phyloP scores from a whole-genome alignment of 1,139 yeast species.

The Protomyces gravidus region DNA sequence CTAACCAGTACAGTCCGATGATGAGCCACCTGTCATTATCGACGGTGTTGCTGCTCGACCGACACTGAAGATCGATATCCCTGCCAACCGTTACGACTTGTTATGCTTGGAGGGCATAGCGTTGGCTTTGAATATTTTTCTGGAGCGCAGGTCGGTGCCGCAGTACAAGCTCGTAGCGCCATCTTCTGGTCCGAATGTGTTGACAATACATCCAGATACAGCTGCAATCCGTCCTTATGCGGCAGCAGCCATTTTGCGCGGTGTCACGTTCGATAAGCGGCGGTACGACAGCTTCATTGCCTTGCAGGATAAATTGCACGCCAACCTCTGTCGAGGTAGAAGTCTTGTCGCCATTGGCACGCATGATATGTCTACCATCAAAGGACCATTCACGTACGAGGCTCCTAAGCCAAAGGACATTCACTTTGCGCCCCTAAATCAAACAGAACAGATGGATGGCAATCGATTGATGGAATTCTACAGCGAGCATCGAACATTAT shows the following conservation, averaged over 20 bases:
- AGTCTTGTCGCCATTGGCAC: slow-evolving; percentile 98
- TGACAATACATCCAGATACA: slow-evolving; percentile 41
- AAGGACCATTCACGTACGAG: slow-evolving; percentile 83
- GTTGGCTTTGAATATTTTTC: slow-evolving; percentile 84
- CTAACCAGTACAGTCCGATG: slow-evolving; percentile 44
- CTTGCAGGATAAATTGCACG: slow-evolving; percentile 90
- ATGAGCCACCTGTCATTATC: slow-evolving; percentile 47
- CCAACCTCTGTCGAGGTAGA: slow-evolving; percentile 94
- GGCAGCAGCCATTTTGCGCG: slow-evolving; percentile 86
- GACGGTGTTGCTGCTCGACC: slow-evolving; percentile 68
- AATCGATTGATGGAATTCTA: slow-evolving; percentile 80
- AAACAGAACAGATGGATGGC: slow-evolving; percentile 71
- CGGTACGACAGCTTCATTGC: slow-evolving; percentile 91
- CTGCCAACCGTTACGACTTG: slow-evolving; percentile 97
- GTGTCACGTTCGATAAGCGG: slow-evolving; percentile 73
- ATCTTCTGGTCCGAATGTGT: slow-evolving; percentile 41
- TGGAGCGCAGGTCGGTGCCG: slow-evolving; percentile 67
- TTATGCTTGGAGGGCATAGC: slow-evolving; percentile 97
- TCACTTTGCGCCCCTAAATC: slow-evolving; percentile 79
- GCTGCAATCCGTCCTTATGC: slow-evolving; percentile 80
- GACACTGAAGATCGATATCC: slow-evolving; percentile 90
- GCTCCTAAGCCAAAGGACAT: slow-evolving; percentile 78
- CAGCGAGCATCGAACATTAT: slow-evolving; percentile 80
- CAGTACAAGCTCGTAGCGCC: slow-evolving; percentile 54
- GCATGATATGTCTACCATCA: slow-evolving; percentile 79